Base-by-base conservation (phyloP, 768 basidiomycete genomes). In the Russula emetica region DNA sequence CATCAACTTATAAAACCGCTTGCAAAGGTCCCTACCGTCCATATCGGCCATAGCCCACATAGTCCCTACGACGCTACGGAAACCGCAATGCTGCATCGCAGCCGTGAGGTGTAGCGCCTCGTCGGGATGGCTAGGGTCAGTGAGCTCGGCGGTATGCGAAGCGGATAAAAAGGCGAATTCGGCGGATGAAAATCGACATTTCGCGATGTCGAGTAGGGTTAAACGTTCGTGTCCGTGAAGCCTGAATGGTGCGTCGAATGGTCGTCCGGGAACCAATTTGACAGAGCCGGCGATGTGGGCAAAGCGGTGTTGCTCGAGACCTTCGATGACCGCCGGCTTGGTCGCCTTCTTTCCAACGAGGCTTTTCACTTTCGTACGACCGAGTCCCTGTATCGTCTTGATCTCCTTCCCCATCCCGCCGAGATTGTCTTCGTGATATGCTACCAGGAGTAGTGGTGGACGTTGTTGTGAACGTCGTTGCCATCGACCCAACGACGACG, bases 41-140 rank as follows among this genome's bases (percentile, higher is more conserved):
- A 18, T 22, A 14, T 69, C 67, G 0, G 49, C 57, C 64, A 69
- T 69, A 11, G 16, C 55, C 67, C 67, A 69, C 61, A 67, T 57
- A 2, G 55, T 57, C 42, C 28, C 55, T 13, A 57, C 55, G 8
- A 57, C 55, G 55, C 55, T 57, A 40, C 61, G 55, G 59, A 62
- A 69, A 16, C 67, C 67, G 36, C 55, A 58, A 10, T 60, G 55
- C n/a, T 20, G 66, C 67, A 67, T 63, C 28, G 62, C 67, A 1
- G 62, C 66, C 3, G 67, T 47, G 16, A 69, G 66, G 13, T 64
- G 62, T 6, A 69, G 34, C 1, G 32, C 57, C 32, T 69, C 67
- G 11, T 69, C 68, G 0, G 67, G 26, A 0, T 52, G 28, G 18
- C 44, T 47, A 1, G 60, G 20, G 11, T 30, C 56, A 0, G 49